These are phyloP conservation scores for Neospora caninum DNA, from an alignment of 169 alveolate species.

Conservation along the genomic window DNA sequence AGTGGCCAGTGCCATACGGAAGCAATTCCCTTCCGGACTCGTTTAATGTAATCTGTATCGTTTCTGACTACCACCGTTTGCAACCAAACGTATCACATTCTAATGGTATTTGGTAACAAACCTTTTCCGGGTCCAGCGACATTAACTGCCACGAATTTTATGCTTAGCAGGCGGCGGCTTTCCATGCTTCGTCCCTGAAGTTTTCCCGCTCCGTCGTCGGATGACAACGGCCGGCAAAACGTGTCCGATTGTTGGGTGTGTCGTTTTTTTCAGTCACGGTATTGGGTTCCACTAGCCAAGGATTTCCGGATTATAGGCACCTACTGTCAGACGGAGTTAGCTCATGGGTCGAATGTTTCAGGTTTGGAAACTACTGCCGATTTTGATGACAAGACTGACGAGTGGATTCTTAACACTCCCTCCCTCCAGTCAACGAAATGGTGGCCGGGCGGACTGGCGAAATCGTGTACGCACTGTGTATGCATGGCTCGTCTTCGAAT, in stretches of 20 bases:
- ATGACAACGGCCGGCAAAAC: background rate
- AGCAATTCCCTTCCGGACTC: too few relatives aligned
- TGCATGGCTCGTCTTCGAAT: conserved; percentile 68
- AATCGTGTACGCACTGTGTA: conserved; percentile 67
- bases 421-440: conserved; percentile 64
- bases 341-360: conserved; percentile 69
- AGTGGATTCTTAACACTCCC: conserved; percentile 66
- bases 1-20: too few relatives aligned
- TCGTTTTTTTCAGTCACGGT: background rate
- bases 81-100: too few relatives aligned
- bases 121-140: too few relatives aligned
- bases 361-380: conserved; percentile 68
- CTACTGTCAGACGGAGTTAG: conserved; percentile 71
- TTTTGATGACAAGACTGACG: conserved; percentile 56
- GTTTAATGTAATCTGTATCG: too few relatives aligned
- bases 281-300: conserved; percentile 69
- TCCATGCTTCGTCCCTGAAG: background rate
- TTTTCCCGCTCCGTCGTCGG: background rate
- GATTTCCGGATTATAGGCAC: conserved; percentile 71
- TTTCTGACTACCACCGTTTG: too few relatives aligned
- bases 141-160: too few relatives aligned
- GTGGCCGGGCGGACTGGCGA: conserved; percentile 75
- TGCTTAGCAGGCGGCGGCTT: background rate
- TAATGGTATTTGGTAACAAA: too few relatives aligned
- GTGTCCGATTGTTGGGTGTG: background rate